Evolutionary conservation across 352 stramenopile species (phyloP), one percentile per base, ranked within the genome.

Genomic region (Phytopythium oedochilum): DNA sequence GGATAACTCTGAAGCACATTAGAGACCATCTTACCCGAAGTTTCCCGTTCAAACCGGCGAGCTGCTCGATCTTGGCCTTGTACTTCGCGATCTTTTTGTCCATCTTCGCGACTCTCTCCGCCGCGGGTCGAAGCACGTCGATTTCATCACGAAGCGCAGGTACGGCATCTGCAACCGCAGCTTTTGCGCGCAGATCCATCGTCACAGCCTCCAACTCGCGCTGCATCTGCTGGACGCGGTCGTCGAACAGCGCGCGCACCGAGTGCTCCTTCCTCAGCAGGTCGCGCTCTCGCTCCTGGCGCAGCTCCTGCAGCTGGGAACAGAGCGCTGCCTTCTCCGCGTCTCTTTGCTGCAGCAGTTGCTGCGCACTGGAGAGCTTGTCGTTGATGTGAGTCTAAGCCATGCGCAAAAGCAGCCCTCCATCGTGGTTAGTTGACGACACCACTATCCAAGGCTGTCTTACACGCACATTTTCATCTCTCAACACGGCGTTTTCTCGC

Each of bases 1-100:
- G 38, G n/a, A n/a, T n/a, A n/a, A n/a, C n/a, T n/a, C n/a, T n/a
- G n/a, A n/a, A n/a, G n/a, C n/a, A n/a, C n/a, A n/a, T n/a, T n/a
- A n/a, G n/a, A n/a, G n/a, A 22, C 23, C 31, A 18, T 48, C 55
- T 14, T 55, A 88, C 82, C 61, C 64, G 71, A 31, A 90, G 53
- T 32, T 61, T 75, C 23, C 88, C 76, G 34, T 86, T 86, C 2
- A 71, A 63, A 11, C 60, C 66, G 14, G 64, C 55, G 7, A 93
- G 49, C 12, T 83, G 70, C 34, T 93, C 83, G 23, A 93, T 71
- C 38, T 89, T 89, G 1, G 55, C 61, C 55, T 87, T 85, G 63
- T 90, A 93, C 56, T 86, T 93, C 5, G 63, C 60, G 12, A 89
- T 22, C 0, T 63, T 71, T 0, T 57, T 28, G 55, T 88, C 78